Evolutionary conservation across 1,284 basidiomycete species (phyloP).

Genomic region (Xerocomus cyaneibrunnescens): DNA sequence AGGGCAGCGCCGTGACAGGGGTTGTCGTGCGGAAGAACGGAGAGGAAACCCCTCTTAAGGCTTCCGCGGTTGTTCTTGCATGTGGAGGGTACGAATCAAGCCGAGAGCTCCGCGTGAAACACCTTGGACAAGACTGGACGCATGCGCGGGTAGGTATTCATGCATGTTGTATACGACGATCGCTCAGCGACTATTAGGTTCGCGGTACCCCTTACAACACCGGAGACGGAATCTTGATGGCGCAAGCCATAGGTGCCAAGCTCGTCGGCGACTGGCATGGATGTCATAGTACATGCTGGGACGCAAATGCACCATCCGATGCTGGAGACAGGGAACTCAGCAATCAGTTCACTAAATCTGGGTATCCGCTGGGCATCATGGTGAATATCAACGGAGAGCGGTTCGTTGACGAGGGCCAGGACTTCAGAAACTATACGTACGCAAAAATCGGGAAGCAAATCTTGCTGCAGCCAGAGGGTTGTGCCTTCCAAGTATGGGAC

Average conservation of each 20-base stretch:
- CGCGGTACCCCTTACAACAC: slow-evolving; percentile 68
- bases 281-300: slow-evolving; percentile 72
- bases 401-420: slow-evolving; percentile 69
- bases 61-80: slow-evolving; percentile 54
- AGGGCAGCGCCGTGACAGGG: slow-evolving; percentile 44
- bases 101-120: slow-evolving; percentile 45
- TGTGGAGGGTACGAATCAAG: slow-evolving; percentile 67
- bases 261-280: slow-evolving; percentile 58
- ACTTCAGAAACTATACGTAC: slow-evolving; percentile 71
- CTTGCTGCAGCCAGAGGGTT: slow-evolving; percentile 54
- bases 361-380: slow-evolving; percentile 70
- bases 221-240: slow-evolving; percentile 60
- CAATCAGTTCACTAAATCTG: slow-evolving; percentile 71
- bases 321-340: slow-evolving; percentile 55
- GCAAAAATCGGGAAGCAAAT: slow-evolving; percentile 63
- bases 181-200: slow-evolving; percentile 43
- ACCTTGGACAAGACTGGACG: slow-evolving; percentile 57
- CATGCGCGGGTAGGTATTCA: slow-evolving; percentile 47
- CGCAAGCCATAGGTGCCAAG: slow-evolving; percentile 51
- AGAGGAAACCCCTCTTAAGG: slow-evolving; percentile 36
- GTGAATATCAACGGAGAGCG: slow-evolving; percentile 54
- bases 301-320: slow-evolving; percentile 54
- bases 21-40: slow-evolving; percentile 44
- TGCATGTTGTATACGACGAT: neutral
- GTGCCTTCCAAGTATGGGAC: slow-evolving; percentile 66